A percentile compares a stretch with the other conserved stretches of the same genome.
phyloP scores from a whole-genome alignment of 2,329 filamentous ascomycete genomes.

The Bipolaris zeicola region DNA sequence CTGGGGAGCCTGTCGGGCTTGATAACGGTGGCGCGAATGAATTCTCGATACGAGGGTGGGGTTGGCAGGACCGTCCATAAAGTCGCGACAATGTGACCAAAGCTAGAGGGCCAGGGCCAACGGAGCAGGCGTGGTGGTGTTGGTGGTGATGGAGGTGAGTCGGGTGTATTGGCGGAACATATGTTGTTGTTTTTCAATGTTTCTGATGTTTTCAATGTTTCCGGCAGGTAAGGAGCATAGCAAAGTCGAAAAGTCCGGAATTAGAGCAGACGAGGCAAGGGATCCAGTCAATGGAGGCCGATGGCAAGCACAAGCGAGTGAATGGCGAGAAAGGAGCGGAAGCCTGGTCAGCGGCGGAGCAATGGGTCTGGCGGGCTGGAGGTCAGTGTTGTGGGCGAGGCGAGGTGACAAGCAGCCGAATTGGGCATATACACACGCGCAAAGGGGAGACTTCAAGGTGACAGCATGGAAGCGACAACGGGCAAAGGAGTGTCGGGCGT shows the following conservation, averaged over 20 bases:
- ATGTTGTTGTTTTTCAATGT: slow-evolving; percentile 20
- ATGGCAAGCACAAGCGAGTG: slow-evolving; percentile 29
- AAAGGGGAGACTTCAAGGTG: slow-evolving; percentile 32
- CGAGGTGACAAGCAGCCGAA: slow-evolving; percentile 7
- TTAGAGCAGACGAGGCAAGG: slow-evolving; percentile 13
- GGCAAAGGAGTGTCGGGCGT: neutral
- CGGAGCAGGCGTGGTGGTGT: slow-evolving; percentile 30
- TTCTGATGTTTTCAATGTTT: neutral
- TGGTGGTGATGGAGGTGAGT: slow-evolving; percentile 24
- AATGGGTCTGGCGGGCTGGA: slow-evolving; percentile 28
- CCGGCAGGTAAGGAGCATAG: slow-evolving; percentile 13
- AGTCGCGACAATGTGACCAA: slow-evolving; percentile 5
- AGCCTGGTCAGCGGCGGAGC: slow-evolving; percentile 47
- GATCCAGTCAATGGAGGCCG: slow-evolving; percentile 47
- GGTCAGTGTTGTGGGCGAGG: slow-evolving; percentile 31
- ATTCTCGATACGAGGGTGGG: slow-evolving; percentile 33
- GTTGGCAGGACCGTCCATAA: slow-evolving; percentile 38
- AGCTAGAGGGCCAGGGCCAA: slow-evolving; percentile 2
- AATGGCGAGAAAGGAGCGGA: slow-evolving; percentile 50
- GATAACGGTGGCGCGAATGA: slow-evolving; percentile 32
- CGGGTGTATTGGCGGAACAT: slow-evolving; percentile 31
- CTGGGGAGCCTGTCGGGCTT: slow-evolving; percentile 18
- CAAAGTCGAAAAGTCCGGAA: slow-evolving; percentile 30
- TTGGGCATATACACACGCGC: slow-evolving; percentile 32
- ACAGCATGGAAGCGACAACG: slow-evolving; percentile 38